A percentile compares a stretch with the other conserved stretches of the same genome.
Evolutionary conservation across 352 stramenopile genomes (phyloP).

Genomic region (Globisporangium barbulae): DNA sequence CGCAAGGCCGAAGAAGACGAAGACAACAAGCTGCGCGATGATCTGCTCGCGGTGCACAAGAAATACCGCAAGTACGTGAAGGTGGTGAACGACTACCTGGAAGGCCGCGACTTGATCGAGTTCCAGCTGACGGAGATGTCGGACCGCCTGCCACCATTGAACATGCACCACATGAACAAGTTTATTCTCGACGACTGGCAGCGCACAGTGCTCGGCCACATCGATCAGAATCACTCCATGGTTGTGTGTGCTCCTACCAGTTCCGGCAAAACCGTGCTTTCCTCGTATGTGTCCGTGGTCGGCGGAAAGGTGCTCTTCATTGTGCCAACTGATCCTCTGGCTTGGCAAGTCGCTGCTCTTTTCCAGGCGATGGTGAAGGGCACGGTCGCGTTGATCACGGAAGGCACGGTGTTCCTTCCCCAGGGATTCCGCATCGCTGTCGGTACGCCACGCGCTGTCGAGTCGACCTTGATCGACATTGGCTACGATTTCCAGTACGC

Average conservation of each 20-base stretch:
- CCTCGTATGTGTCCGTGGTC: slow-evolving; percentile 80
- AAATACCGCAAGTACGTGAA: slow-evolving; percentile 89
- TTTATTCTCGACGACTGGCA: slow-evolving; percentile 98
- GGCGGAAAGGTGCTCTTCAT: slow-evolving; percentile 82
- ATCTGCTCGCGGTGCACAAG: slow-evolving; percentile 77
- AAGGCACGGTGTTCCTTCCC: slow-evolving; percentile 83
- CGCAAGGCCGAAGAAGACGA: slow-evolving; percentile 75
- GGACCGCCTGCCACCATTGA: slow-evolving; percentile 77
- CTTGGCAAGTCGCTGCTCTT: slow-evolving; percentile 98
- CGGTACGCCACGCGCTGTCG: slow-evolving; percentile 93
- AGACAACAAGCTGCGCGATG: slow-evolving; percentile 54
- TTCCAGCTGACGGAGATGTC: slow-evolving; percentile 88
- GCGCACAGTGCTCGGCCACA: slow-evolving; percentile 92
- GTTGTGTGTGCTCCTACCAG: slow-evolving; percentile 98
- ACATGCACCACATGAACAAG: slow-evolving; percentile 91
- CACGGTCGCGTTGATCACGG: slow-evolving; percentile 95
- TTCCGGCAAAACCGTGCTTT: slow-evolving; percentile 95
- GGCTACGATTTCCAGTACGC: slow-evolving; percentile 97
- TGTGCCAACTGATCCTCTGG: slow-evolving; percentile 96
- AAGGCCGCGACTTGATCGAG: slow-evolving; percentile 73
- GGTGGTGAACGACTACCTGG: slow-evolving; percentile 64
- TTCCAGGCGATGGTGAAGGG: slow-evolving; percentile 98
- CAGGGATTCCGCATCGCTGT: slow-evolving; percentile 91
- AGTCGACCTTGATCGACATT: slow-evolving; percentile 90
- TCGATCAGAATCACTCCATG: slow-evolving; percentile 94